A percentile compares a stretch with the other conserved stretches of the same genome.
Evolutionary conservation across 768 basidiomycete species (phyloP).

Genomic region (Mycena venus): DNA sequence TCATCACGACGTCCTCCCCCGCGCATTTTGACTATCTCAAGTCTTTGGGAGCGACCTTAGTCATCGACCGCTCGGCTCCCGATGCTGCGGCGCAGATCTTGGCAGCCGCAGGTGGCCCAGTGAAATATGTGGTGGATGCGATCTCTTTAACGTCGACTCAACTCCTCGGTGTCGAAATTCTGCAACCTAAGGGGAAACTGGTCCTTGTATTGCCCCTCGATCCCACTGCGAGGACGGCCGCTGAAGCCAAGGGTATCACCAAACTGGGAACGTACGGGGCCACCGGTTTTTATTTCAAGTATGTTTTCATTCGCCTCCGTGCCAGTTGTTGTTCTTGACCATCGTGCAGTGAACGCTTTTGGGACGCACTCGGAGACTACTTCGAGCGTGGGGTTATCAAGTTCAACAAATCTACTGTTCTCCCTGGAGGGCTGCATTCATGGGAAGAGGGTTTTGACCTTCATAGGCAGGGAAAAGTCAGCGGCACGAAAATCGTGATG

Average conservation of each 20-base stretch:
- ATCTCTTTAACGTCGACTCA: conserved; percentile 17
- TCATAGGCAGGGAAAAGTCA: conserved; percentile 12
- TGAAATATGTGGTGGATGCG: conserved; percentile 19
- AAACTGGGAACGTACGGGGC: background rate
- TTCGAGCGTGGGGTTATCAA: conserved; percentile 4
- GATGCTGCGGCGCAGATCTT: conserved; percentile 14
- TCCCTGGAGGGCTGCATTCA: conserved; percentile 6
- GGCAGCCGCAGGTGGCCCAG: conserved; percentile 10
- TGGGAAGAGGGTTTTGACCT: conserved; percentile 19
- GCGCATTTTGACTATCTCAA: conserved; percentile 15
- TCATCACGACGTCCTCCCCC: conserved; percentile 21
- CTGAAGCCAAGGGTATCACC: background rate
- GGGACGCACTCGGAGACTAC: background rate
- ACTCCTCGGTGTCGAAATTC: conserved; percentile 15
- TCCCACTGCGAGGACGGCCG: background rate
- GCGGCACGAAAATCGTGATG: conserved; percentile 20
- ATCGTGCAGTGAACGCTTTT: conserved; percentile 1
- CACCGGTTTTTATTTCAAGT: background rate
- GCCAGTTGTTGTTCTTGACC: too few relatives aligned
- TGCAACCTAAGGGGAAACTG: conserved; percentile 1
- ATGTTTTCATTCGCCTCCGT: background rate
- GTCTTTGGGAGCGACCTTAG: conserved; percentile 13
- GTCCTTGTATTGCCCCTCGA: background rate
- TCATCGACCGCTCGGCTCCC: conserved; percentile 19
- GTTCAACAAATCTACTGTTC: conserved; percentile 8